Evolutionary conservation across 768 basidiomycete species (phyloP).

Genomic region (Fibroporia radiculosa): DNA sequence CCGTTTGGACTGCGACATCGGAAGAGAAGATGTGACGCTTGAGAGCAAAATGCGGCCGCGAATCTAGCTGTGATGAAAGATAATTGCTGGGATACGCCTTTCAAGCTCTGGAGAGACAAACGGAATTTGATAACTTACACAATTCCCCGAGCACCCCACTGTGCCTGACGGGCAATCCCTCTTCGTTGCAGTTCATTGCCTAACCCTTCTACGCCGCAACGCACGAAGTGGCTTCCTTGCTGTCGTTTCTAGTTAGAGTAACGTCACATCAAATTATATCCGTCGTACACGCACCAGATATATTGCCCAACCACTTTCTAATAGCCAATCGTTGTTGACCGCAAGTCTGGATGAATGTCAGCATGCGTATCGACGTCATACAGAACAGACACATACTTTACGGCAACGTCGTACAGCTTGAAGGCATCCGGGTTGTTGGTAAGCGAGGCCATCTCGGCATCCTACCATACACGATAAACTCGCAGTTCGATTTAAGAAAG

Average conservation of each 20-base stretch:
- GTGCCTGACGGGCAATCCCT: constrained; percentile 55
- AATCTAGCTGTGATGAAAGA: constrained; percentile 39
- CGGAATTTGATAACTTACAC: constrained; percentile 39
- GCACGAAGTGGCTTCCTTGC: constrained; percentile 67
- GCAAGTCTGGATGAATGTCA: constrained; percentile 37
- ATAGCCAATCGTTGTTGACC: constrained; percentile 59
- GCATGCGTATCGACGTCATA: not conserved
- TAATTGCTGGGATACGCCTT: constrained; percentile 31
- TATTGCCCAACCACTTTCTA: constrained; percentile 66
- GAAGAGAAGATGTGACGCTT: constrained; percentile 50
- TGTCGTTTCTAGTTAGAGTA: constrained; percentile 23
- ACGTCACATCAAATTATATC: too few relatives aligned
- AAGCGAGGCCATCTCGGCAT: constrained; percentile 63
- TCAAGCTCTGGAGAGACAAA: not conserved
- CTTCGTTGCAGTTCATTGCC: constrained; percentile 62
- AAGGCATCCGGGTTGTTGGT: constrained; percentile 49
- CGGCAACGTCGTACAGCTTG: constrained; percentile 61
- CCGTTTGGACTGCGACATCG: constrained; percentile 61
- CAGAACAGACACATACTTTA: constrained; percentile 35
- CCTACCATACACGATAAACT: constrained; percentile 32
- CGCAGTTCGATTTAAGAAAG: not conserved
- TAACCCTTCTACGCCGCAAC: constrained; percentile 56
- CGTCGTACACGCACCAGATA: constrained; percentile 45
- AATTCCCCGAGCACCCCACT: constrained; percentile 70
- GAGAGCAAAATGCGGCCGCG: constrained; percentile 36